These are phyloP conservation scores for Camellia oleifera DNA, from an alignment of 179 eudicot genomes.

Conservation along the genomic window DNA sequence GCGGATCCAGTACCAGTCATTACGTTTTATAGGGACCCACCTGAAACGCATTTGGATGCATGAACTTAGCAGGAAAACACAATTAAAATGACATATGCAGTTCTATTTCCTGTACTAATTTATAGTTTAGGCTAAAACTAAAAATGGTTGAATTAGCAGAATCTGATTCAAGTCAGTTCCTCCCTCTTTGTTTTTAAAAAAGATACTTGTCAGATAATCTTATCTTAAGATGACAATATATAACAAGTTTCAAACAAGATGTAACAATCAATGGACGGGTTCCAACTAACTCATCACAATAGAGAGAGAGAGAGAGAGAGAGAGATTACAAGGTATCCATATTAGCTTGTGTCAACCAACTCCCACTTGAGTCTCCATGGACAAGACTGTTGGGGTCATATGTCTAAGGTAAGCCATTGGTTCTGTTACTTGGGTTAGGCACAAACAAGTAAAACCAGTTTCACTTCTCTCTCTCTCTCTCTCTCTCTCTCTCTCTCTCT, in stretches of 20 bases:
- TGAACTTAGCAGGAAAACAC: constrained; percentile 8
- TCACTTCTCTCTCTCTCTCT: not conserved
- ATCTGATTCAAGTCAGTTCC: not conserved
- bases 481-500: not conserved
- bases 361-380: too few species aligned
- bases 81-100: constrained; percentile 1
- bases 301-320: not conserved
- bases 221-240: not conserved
- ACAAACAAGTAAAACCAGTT: not conserved
- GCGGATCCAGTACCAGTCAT: constrained; percentile 99
- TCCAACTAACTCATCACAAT: not conserved
- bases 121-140: not conserved
- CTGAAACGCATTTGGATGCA: constrained; percentile 41
- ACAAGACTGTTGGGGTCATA: too few species aligned
- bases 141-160: not conserved
- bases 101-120: not conserved
- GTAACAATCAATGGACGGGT: not conserved
- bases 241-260: not conserved
- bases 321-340: not conserved
- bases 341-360: too few species aligned
- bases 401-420: not conserved
- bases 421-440: not conserved
- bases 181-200: not conserved
- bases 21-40: constrained; percentile 93
- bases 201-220: too few species aligned